Percentiles rank a stretch among this genome's conserved stretches.
These are phyloP conservation scores for Saturnispora mendoncae DNA, from an alignment of 805 yeast genomes.

Conservation along the genomic window DNA sequence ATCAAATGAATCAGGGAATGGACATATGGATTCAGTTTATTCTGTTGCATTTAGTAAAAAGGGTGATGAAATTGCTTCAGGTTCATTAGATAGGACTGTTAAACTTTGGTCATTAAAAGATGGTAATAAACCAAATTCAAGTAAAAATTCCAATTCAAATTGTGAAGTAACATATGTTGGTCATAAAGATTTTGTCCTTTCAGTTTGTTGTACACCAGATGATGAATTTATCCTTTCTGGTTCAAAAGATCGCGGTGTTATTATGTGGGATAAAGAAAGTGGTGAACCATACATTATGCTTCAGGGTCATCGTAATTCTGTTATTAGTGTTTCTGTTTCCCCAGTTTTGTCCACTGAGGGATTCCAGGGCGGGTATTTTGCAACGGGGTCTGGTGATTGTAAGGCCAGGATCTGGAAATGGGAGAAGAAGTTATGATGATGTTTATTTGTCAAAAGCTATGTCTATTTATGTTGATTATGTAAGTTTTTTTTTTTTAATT, in stretches of 20 bases:
- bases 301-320: slow-evolving; percentile 95
- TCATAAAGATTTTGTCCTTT: slow-evolving; percentile 90
- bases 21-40: slow-evolving; percentile 94
- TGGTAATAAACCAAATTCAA: slow-evolving; percentile 35
- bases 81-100: slow-evolving; percentile 91
- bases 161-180: slow-evolving; percentile 93
- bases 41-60: slow-evolving; percentile 88
- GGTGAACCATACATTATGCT: slow-evolving; percentile 92
- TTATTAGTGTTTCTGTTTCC: slow-evolving; percentile 87
- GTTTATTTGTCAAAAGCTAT: too few relatives aligned
- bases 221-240: slow-evolving; percentile 88
- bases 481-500: background rate
- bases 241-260: slow-evolving; percentile 93
- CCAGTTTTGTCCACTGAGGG: slow-evolving; percentile 51
- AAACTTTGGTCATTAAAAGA: slow-evolving; percentile 89
- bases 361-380: slow-evolving; percentile 76
- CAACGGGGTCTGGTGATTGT: slow-evolving; percentile 96
- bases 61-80: slow-evolving; percentile 87
- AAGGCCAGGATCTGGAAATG: slow-evolving; percentile 96
- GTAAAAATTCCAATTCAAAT: slow-evolving; percentile 34
- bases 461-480: background rate
- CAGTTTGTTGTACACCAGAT: slow-evolving; percentile 91
- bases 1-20: slow-evolving; percentile 80
- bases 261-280: slow-evolving; percentile 88
- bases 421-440: slow-evolving; percentile 29